phyloP scores from a whole-genome alignment of 768 basidiomycete genomes.

The Ephemerocybe angulata region DNA sequence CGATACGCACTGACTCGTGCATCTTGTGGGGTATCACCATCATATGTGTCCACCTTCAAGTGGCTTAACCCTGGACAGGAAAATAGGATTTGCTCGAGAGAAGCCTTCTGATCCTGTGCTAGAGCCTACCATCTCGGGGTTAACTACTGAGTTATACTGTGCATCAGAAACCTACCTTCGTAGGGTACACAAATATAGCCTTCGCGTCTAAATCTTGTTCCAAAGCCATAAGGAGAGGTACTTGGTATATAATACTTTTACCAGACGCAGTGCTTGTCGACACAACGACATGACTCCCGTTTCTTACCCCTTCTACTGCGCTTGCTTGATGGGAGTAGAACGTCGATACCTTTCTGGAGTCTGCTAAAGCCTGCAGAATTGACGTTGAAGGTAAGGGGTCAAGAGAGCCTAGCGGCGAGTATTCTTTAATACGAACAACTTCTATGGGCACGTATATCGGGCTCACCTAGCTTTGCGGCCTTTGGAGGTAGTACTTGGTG shows the following conservation, averaged over 20 bases:
- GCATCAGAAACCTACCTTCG: conserved; percentile 53
- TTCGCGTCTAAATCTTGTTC: conserved; percentile 60
- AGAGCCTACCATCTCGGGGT: conserved; percentile 51
- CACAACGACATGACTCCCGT: conserved; percentile 71
- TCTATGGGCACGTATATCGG: neutral
- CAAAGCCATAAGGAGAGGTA: conserved; percentile 65
- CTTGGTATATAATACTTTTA: conserved; percentile 85
- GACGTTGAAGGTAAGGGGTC: conserved; percentile 55
- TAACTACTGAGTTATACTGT: neutral
- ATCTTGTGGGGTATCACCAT: conserved; percentile 83
- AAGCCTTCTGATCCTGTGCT: conserved; percentile 80
- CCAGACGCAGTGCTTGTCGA: conserved; percentile 90
- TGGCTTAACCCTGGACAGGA: conserved; percentile 61
- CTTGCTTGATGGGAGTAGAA: conserved; percentile 71
- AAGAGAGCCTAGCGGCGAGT: conserved; percentile 35
- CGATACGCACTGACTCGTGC: conserved; percentile 47
- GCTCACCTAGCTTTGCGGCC: neutral
- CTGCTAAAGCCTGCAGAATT: conserved; percentile 51
- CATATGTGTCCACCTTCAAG: conserved; percentile 73
- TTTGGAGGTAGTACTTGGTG: neutral
- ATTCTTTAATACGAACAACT: neutral
- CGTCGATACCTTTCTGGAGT: conserved; percentile 55
- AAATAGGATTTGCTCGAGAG: conserved; percentile 63
- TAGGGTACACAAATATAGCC: conserved; percentile 85
- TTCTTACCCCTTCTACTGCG: conserved; percentile 62